Percentiles rank a stretch among this genome's conserved stretches.
Evolutionary conservation across 164 flowering plant genomes (phyloP).

Genomic region (Vitis amurensis): DNA sequence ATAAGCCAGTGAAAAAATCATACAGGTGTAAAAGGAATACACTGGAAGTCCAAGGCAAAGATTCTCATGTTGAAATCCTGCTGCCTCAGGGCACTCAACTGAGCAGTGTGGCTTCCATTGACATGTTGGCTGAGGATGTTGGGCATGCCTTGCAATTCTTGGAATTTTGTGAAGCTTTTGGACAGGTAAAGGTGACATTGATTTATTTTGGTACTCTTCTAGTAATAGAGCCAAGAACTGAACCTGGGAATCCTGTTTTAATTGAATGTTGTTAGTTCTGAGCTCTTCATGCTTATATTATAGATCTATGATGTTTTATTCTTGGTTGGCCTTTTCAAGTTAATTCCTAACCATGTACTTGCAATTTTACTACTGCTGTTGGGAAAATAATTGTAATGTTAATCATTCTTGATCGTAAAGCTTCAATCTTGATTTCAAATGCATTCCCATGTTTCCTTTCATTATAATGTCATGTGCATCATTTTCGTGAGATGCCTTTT

Average conservation of each 20-base stretch:
- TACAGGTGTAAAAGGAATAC: conserved; percentile 1
- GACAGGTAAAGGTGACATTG: conserved; percentile 36
- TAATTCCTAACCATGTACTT: neutral
- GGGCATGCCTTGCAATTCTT: conserved; percentile 67
- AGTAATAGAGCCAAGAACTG: neutral
- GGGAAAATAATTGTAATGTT: neutral
- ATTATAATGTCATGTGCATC: no score
- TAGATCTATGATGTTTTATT: neutral
- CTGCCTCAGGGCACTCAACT: conserved; percentile 47
- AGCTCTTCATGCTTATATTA: neutral
- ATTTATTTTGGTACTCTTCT: neutral
- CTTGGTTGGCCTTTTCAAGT: neutral
- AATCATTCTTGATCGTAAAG: neutral
- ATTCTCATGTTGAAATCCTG: conserved; percentile 14
- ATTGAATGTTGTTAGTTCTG: neutral
- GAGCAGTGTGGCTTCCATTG: conserved; percentile 44
- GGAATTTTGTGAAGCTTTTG: conserved; percentile 67
- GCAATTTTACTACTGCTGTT: neutral
- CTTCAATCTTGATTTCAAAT: neutral
- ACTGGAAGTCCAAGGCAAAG: neutral
- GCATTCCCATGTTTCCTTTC: neutral
- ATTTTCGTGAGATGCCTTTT: neutral
- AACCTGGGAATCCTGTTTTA: neutral
- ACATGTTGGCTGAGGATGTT: conserved; percentile 46
- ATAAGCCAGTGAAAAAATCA: neutral